A percentile compares a stretch with the other conserved stretches of the same genome.
phyloP scores from a whole-genome alignment of 495 filamentous ascomycete genomes.

The Clohesyomyces aquaticus region DNA sequence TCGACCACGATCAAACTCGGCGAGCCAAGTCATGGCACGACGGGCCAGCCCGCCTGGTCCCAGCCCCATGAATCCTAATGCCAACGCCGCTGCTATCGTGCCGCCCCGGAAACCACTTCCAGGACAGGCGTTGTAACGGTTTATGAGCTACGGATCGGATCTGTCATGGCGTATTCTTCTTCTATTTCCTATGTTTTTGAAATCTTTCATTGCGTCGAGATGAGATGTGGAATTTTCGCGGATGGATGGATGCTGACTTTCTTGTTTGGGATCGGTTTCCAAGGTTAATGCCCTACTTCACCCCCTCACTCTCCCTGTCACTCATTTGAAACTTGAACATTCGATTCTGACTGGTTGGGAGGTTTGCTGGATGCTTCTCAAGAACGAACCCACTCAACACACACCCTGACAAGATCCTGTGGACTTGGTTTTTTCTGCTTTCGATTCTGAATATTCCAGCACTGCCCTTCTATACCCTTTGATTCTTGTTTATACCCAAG shows the following conservation, averaged over 20 bases:
- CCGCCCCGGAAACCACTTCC: constrained; percentile 49
- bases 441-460: too few relatives aligned
- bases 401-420: not conserved
- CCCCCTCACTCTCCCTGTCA: not conserved
- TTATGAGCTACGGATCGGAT: constrained; percentile 8
- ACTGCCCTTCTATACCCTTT: not conserved
- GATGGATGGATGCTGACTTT: too few relatives aligned
- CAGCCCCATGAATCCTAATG: constrained; percentile 63
- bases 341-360: not conserved
- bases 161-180: not conserved
- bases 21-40: constrained; percentile 52
- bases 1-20: constrained; percentile 46
- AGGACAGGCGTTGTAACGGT: constrained; percentile 43
- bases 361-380: not conserved
- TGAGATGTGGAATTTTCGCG: too few relatives aligned
- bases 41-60: constrained; percentile 59
- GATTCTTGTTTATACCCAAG: not conserved
- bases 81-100: constrained; percentile 31
- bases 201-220: not conserved
- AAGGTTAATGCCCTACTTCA: not conserved
- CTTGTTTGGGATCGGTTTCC: not conserved
- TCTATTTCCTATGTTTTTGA: not conserved
- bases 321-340: too few relatives aligned
- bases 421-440: not conserved
- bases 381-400: not conserved